Evolutionary conservation across 345 rosid genomes (phyloP), one percentile per base, ranked within the genome.

Genomic region (Draba incana): DNA sequence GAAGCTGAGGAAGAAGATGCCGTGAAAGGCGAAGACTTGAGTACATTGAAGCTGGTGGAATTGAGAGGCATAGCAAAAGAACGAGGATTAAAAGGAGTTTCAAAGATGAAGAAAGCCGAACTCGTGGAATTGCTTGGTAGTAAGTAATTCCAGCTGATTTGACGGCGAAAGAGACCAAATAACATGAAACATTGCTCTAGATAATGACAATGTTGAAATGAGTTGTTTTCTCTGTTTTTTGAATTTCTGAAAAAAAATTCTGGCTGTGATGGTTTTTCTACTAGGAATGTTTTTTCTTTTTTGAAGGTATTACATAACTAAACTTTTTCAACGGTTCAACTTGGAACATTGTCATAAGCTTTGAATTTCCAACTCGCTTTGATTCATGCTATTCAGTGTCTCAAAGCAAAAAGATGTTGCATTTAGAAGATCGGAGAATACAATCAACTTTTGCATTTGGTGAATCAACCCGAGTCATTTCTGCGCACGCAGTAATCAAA

Each of bases 91-190:
- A 93, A 82, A 75, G 92, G 94, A 75, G 76, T 73, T 73, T 90
- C 96, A 7, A 93, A 82, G 86, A 83, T 90, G 96, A 93, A 90
- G 82, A 93, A 90, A 77, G 70, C 75, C 2, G 82, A 81, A 6
- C 79, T 93, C 58, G 53, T 93, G 70, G 75, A 76, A 70, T 74
- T 90, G 83, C 88, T 93, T 20, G 54, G 75, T 59, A 45, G 67
- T 47, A 10, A 45, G 67, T 47, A 10, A 30, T 28, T 73, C 79
- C 35, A 66, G 61, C 47, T 51, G 80, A 78, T 61, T 62, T 44
- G 54, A 24, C 53, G 56, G 57, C 74, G 68, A 39, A 57, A 42
- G 46, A 58, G 15, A 37, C 42, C 12, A 35, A 33, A 62, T 45
- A 20, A 60, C 24, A 42, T 42, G 38, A 70, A 35, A 51, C 53